A percentile compares a stretch with the other conserved stretches of the same genome.
phyloP scores from a whole-genome alignment of 805 yeast genomes.

The Kluyveromyces dobzhanskii region DNA sequence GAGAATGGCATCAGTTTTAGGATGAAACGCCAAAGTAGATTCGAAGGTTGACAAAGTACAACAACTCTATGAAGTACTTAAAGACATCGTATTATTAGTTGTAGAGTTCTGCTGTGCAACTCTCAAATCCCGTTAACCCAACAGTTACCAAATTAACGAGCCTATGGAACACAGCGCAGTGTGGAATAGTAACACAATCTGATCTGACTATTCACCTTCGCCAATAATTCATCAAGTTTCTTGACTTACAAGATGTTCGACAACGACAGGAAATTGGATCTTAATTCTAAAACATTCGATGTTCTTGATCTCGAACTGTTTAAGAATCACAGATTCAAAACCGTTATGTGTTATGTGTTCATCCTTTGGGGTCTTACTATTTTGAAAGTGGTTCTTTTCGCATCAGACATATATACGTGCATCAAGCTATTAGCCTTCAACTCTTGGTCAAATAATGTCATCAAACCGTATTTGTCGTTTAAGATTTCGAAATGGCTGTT shows the following conservation, averaged over 20 bases:
- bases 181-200: too few relatives aligned
- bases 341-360: constrained; percentile 15
- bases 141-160: too few relatives aligned
- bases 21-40: too few relatives aligned
- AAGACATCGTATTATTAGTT: too few relatives aligned
- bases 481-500: constrained; percentile 61
- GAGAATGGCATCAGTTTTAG: neutral
- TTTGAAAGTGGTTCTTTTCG: constrained; percentile 48
- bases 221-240: too few relatives aligned
- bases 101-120: too few relatives aligned
- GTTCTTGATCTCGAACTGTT: constrained; percentile 20
- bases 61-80: too few relatives aligned
- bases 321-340: constrained; percentile 15
- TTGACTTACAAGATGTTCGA: constrained; percentile 14
- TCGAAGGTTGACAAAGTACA: too few relatives aligned
- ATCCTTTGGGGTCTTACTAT: constrained; percentile 29
- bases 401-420: constrained; percentile 73
- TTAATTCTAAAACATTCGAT: constrained; percentile 22
- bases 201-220: too few relatives aligned
- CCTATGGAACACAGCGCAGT: too few relatives aligned
- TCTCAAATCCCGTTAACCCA: too few relatives aligned
- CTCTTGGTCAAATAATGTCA: constrained; percentile 51
- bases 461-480: constrained; percentile 40
- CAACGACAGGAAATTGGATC: constrained; percentile 21
- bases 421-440: constrained; percentile 63